A percentile compares a stretch with the other conserved stretches of the same genome.
Evolutionary conservation across 352 stramenopile genomes (phyloP).

Genomic region (Globisporangium yorkense): DNA sequence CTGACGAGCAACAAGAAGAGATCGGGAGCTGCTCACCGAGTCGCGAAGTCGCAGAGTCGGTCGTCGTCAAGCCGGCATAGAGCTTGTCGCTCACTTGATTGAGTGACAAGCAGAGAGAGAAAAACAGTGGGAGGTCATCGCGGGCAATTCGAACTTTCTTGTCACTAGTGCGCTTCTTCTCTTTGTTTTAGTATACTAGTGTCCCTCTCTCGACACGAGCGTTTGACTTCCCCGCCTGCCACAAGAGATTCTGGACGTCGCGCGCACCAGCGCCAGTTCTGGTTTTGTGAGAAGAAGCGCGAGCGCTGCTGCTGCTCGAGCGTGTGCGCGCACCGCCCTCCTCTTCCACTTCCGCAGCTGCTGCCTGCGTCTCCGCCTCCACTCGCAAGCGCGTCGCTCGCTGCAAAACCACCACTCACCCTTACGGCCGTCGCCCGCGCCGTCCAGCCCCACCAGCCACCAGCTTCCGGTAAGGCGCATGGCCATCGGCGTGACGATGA

Average conservation of each 20-base stretch:
- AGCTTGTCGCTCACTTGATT: background rate
- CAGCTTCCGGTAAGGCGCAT: too few species aligned
- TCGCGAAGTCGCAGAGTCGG: background rate
- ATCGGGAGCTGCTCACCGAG: background rate
- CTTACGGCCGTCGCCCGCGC: background rate
- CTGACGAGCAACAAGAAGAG: background rate
- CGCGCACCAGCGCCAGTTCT: background rate
- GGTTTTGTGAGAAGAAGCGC: background rate
- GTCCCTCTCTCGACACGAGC: background rate
- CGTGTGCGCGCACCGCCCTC: background rate
- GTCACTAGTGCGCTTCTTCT: background rate
- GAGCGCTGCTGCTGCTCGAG: background rate
- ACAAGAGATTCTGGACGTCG: background rate
- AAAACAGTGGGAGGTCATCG: background rate
- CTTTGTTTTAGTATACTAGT: background rate
- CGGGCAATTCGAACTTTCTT: background rate
- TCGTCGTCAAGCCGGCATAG: background rate
- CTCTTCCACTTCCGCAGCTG: background rate
- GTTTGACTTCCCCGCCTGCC: background rate
- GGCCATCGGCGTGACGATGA: too few species aligned
- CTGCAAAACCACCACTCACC: slow-evolving; percentile 1
- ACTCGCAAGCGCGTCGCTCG: background rate
- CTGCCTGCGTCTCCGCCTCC: background rate
- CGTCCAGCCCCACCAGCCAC: background rate
- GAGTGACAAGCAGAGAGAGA: background rate